Conservation (phyloP, 164 flowering plant species). For the Liquidambar formosana region DNA sequence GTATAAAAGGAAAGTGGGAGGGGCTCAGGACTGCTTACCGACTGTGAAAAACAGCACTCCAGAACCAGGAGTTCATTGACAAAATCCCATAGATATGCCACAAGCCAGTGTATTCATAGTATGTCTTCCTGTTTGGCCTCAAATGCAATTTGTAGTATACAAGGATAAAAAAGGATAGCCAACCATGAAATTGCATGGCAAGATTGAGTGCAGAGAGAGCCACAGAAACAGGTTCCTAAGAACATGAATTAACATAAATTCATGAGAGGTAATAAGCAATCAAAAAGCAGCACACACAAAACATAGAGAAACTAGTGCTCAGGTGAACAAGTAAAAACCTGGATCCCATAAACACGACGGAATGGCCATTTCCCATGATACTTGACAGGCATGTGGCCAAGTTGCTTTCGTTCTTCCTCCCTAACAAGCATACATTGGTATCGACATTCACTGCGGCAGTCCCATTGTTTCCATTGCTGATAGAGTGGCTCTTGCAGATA, state of each 20-base stretch:
- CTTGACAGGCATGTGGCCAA: constrained; percentile 65
- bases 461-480: constrained; percentile 84
- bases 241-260: constrained; percentile 8
- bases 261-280: not conserved
- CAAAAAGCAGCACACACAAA: not conserved
- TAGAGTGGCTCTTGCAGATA: constrained; percentile 88
- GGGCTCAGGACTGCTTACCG: constrained; percentile 57
- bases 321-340: constrained; percentile 46
- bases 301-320: not conserved
- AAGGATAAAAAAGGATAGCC: constrained; percentile 85
- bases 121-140: constrained; percentile 55
- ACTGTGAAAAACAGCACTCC: constrained; percentile 89
- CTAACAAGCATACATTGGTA: constrained; percentile 84
- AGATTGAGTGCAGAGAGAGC: constrained; percentile 82
- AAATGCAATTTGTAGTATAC: constrained; percentile 78
- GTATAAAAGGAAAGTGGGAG: not conserved
- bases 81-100: constrained; percentile 81
- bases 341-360: constrained; percentile 74
- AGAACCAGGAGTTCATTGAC: constrained; percentile 88
- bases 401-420: constrained; percentile 63
- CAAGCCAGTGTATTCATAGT: constrained; percentile 75
- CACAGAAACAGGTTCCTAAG: constrained; percentile 87
- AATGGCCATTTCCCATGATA: constrained; percentile 99
- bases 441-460: constrained; percentile 79
- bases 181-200: constrained; percentile 85